phyloP scores from a whole-genome alignment of 108 stramenopile genomes.

The Pseudonitzschia pungens region DNA sequence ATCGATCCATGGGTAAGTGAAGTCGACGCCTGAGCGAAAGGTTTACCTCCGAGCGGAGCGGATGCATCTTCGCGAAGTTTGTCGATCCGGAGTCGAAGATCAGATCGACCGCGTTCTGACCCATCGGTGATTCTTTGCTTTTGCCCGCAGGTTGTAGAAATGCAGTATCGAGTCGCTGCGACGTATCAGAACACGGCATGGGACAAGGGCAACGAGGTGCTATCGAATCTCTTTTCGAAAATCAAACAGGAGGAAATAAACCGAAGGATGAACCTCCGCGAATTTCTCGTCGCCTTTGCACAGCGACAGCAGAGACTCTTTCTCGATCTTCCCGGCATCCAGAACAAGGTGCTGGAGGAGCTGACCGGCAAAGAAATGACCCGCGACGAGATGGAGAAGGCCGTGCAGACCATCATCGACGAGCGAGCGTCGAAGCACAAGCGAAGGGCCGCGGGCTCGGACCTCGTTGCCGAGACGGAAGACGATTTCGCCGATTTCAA shows the following conservation, averaged over 20 bases:
- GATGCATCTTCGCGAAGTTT: not conserved
- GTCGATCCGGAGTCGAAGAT: not conserved
- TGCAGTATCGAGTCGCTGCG: conserved; percentile 76
- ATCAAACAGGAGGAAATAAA: conserved; percentile 72
- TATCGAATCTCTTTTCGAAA: conserved; percentile 57
- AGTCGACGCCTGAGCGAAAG: not conserved
- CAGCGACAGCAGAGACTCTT: conserved; percentile 70
- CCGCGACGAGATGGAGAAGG: conserved; percentile 56
- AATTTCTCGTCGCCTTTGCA: conserved; percentile 63
- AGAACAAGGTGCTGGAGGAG: conserved; percentile 58
- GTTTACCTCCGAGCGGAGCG: not conserved
- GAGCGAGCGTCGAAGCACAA: conserved; percentile 45
- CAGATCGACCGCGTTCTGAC: not conserved
- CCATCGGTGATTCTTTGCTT: not conserved
- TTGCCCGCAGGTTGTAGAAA: conserved; percentile 52
- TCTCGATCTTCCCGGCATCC: conserved; percentile 54
- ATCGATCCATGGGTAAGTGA: conserved; percentile 32
- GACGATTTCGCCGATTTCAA: conserved; percentile 37
- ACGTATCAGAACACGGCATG: conserved; percentile 68
- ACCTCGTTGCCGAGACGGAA: conserved; percentile 17
- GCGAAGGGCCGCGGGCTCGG: conserved; percentile 17
- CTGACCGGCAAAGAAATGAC: conserved; percentile 64
- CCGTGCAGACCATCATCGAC: conserved; percentile 60
- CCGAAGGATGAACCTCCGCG: conserved; percentile 58
- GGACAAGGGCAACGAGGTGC: conserved; percentile 69